phyloP scores from a whole-genome alignment of 306 rosid species.

The Sesbania bispinosa region DNA sequence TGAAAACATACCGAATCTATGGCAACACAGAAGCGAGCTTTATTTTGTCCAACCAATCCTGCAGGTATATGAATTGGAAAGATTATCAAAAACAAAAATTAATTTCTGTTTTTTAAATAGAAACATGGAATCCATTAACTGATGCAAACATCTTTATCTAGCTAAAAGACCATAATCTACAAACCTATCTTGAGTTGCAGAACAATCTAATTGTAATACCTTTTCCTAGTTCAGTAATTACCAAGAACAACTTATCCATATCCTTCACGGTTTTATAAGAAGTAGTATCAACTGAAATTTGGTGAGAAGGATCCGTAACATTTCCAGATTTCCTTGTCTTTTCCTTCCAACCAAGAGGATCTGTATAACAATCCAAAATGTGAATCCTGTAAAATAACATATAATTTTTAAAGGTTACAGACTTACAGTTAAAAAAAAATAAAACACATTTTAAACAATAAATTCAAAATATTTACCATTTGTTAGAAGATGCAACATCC shows the following conservation, averaged over 20 bases:
- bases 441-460: too few species aligned
- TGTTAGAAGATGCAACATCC: constrained; percentile 45
- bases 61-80: constrained; percentile 32
- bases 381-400: too few species aligned
- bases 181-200: neutral
- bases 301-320: constrained; percentile 22
- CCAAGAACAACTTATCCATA: constrained; percentile 47
- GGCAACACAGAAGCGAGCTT: constrained; percentile 57
- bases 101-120: neutral
- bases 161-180: neutral
- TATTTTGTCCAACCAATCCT: constrained; percentile 68
- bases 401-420: neutral
- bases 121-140: neutral
- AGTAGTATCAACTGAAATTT: constrained; percentile 36
- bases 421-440: neutral
- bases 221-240: constrained; percentile 56
- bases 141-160: neutral
- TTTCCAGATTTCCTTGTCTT: constrained; percentile 36
- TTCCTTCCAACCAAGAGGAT: too few species aligned
- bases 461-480: too few species aligned
- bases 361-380: too few species aligned
- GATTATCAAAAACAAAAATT: neutral
- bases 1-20: constrained; percentile 67
- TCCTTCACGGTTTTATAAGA: constrained; percentile 63
- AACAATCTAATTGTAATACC: constrained; percentile 44